Conservation (phyloP, 2,329 filamentous ascomycete genomes). For the Sporothrix phasma region DNA sequence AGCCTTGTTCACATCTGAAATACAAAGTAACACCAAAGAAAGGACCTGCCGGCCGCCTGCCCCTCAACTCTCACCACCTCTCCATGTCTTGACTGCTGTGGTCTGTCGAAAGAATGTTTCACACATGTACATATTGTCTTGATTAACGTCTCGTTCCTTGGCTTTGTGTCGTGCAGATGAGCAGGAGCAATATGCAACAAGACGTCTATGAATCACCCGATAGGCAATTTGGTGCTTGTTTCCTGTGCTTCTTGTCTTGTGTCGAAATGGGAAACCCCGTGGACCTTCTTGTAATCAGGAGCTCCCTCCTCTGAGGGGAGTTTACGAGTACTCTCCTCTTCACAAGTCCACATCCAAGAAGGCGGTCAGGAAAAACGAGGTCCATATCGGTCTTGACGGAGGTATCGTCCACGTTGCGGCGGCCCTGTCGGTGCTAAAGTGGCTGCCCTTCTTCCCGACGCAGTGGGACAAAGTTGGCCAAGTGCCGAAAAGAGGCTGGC, state of each 20-base stretch:
- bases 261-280: neutral
- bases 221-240: neutral
- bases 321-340: too few relatives aligned
- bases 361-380: neutral
- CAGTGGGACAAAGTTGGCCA: neutral
- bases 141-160: neutral
- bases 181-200: neutral
- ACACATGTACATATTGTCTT: too few relatives aligned
- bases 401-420: neutral
- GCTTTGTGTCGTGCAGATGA: neutral
- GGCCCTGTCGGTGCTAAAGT: neutral
- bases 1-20: neutral
- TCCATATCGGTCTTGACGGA: neutral
- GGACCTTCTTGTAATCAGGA: neutral
- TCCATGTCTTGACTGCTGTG: neutral
- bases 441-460: conserved; percentile 3
- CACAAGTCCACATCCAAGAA: neutral
- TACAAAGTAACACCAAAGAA: neutral
- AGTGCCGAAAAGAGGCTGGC: too few relatives aligned
- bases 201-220: neutral
- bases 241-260: neutral
- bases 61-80: neutral
- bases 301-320: neutral
- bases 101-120: too few relatives aligned
- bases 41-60: neutral